phyloP scores from a whole-genome alignment of 805 yeast species.

The Candida oleophila region DNA sequence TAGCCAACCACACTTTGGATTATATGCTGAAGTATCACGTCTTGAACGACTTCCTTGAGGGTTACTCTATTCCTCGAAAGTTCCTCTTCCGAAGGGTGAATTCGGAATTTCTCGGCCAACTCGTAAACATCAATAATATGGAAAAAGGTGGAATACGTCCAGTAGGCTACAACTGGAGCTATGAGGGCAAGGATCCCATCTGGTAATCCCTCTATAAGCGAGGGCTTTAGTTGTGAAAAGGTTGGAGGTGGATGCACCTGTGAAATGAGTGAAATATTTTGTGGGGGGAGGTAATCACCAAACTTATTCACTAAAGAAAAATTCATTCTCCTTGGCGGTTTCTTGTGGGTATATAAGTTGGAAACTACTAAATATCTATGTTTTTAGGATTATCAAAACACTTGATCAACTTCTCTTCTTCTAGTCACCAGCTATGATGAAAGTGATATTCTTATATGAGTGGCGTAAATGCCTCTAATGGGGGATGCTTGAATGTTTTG shows the following conservation, averaged over 20 bases:
- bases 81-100: constrained; percentile 91
- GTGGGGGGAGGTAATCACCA: neutral
- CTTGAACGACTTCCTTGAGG: constrained; percentile 65
- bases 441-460: neutral
- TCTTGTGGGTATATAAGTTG: neutral
- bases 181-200: constrained; percentile 73
- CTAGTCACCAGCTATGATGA: neutral
- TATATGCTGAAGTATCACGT: constrained; percentile 81
- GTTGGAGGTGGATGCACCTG: constrained; percentile 12
- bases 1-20: constrained; percentile 76
- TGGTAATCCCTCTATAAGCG: constrained; percentile 57
- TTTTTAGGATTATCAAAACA: too few species aligned
- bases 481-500: neutral
- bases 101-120: constrained; percentile 79
- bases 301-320: neutral
- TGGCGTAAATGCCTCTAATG: neutral
- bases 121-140: constrained; percentile 71
- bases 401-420: neutral
- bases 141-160: constrained; percentile 75
- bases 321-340: neutral
- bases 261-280: neutral
- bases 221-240: constrained; percentile 27
- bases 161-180: constrained; percentile 79
- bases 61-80: constrained; percentile 72
- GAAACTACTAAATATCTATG: too few species aligned